Conservation (phyloP, 768 basidiomycete species). For the Boletus rubescentipes region DNA sequence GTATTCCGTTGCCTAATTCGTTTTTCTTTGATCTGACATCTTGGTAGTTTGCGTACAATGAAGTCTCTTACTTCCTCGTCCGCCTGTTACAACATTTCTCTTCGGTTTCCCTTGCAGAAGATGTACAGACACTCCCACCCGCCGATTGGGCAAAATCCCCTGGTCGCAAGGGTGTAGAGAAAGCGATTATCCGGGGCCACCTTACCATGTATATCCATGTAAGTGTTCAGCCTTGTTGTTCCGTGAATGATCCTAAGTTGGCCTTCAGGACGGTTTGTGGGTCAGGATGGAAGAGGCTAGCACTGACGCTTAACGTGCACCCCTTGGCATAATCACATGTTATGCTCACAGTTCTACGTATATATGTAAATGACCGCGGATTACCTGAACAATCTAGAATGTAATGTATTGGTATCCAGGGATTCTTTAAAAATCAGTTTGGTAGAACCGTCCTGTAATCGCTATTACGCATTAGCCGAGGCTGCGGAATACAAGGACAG, state of each 20-base stretch:
- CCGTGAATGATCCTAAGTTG: background rate
- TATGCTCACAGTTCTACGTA: too few species aligned
- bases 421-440: too few species aligned
- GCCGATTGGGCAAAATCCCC: conserved; percentile 39
- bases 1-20: background rate
- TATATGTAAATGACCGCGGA: too few species aligned
- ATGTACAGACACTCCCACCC: conserved; percentile 49
- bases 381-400: too few species aligned
- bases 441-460: too few species aligned
- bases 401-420: too few species aligned
- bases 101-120: conserved; percentile 41
- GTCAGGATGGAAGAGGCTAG: conserved; percentile 25
- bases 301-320: background rate
- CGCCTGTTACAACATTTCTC: conserved; percentile 58
- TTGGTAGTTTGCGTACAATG: conserved; percentile 62
- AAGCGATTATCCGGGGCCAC: conserved; percentile 44
- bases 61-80: conserved; percentile 61
- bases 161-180: conserved; percentile 44
- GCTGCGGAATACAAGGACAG: too few species aligned
- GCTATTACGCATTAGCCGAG: too few species aligned
- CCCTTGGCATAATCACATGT: too few species aligned
- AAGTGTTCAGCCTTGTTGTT: conserved; percentile 11
- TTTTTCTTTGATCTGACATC: background rate
- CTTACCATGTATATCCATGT: conserved; percentile 55
- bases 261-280: conserved; percentile 25